phyloP scores from a whole-genome alignment of 805 yeast genomes.

The Wickerhamomyces bovis region DNA sequence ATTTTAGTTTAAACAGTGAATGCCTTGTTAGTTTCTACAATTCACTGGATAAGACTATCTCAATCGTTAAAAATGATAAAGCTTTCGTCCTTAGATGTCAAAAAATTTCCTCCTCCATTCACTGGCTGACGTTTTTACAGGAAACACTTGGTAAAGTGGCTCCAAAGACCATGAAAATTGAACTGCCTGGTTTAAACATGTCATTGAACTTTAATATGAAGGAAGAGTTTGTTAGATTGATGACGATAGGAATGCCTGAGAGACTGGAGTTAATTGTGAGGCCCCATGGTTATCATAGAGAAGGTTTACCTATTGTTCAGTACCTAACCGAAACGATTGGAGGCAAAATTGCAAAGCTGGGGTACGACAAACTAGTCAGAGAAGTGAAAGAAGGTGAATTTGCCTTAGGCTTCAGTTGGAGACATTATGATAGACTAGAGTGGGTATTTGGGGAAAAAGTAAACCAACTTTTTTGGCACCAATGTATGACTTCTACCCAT shows the following conservation, averaged over 20 bases:
- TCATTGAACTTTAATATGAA: slow-evolving; percentile 23
- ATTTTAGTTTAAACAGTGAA: slow-evolving; percentile 24
- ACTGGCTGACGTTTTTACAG: slow-evolving; percentile 59
- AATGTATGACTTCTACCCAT: slow-evolving; percentile 40
- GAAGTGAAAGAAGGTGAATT: slow-evolving; percentile 23
- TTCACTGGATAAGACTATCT: slow-evolving; percentile 63
- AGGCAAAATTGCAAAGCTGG: slow-evolving; percentile 26
- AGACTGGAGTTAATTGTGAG: slow-evolving; percentile 1
- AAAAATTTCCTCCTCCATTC: slow-evolving; percentile 45
- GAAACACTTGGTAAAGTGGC: slow-evolving; percentile 40
- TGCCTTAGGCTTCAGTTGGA: slow-evolving; percentile 51
- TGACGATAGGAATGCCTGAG: slow-evolving; percentile 1
- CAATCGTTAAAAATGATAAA: slow-evolving; percentile 32
- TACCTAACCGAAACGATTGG: slow-evolving; percentile 34
- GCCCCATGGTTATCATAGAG: slow-evolving; percentile 21
- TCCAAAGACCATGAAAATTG: slow-evolving; percentile 38
- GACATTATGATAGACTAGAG: slow-evolving; percentile 68
- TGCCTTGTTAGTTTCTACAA: slow-evolving; percentile 52
- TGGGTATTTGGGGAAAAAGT: slow-evolving; percentile 50
- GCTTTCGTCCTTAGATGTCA: slow-evolving; percentile 53
- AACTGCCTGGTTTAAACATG: slow-evolving; percentile 34
- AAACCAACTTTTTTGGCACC: slow-evolving; percentile 35
- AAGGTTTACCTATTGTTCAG: slow-evolving; percentile 27
- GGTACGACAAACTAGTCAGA: slow-evolving; percentile 19
- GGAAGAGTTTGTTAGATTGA: slow-evolving; percentile 4